Conservation (phyloP, 2,329 filamentous ascomycete species). For the Dothistroma pini region DNA sequence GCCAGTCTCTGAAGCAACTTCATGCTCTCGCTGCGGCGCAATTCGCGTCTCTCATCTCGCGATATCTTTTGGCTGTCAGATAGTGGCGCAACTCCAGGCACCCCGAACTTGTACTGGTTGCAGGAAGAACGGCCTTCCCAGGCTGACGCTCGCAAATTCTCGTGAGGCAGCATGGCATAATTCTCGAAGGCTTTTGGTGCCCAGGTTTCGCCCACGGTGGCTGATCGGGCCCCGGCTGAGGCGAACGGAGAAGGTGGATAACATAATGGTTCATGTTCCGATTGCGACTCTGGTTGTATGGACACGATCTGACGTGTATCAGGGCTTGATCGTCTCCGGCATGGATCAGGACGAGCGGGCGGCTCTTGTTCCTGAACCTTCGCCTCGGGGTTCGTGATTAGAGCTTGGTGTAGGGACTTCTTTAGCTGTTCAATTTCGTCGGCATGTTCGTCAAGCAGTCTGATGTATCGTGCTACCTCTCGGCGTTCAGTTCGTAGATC, state of each 20-base stretch:
- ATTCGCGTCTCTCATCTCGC: slow-evolving; percentile 7
- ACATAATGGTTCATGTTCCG: background rate
- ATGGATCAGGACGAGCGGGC: background rate
- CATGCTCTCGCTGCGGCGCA: slow-evolving; percentile 13
- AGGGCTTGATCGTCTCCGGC: background rate
- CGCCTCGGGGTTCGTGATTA: slow-evolving; percentile 6
- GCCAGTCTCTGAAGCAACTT: slow-evolving; percentile 13
- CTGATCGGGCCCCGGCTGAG: slow-evolving; percentile 3
- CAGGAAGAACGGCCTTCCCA: slow-evolving; percentile 8
- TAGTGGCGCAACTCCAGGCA: background rate
- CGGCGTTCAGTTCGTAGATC: slow-evolving; percentile 18
- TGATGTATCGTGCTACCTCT: slow-evolving; percentile 12
- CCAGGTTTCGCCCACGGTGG: slow-evolving; percentile 5
- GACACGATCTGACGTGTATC: too few species aligned
- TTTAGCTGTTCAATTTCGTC: slow-evolving; percentile 18
- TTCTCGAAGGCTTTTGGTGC: slow-evolving; percentile 14
- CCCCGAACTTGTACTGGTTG: slow-evolving; percentile 12
- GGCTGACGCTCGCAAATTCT: slow-evolving; percentile 13
- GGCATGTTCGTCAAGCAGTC: slow-evolving; percentile 19
- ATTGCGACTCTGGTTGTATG: background rate
- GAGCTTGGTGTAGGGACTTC: slow-evolving; percentile 12
- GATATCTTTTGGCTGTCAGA: background rate
- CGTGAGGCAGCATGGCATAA: slow-evolving; percentile 12
- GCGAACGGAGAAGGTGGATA: slow-evolving; percentile 15
- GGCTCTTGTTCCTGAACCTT: background rate